Base-by-base conservation (phyloP, 306 rosid genomes). In the Begonia peltatifolia region DNA sequence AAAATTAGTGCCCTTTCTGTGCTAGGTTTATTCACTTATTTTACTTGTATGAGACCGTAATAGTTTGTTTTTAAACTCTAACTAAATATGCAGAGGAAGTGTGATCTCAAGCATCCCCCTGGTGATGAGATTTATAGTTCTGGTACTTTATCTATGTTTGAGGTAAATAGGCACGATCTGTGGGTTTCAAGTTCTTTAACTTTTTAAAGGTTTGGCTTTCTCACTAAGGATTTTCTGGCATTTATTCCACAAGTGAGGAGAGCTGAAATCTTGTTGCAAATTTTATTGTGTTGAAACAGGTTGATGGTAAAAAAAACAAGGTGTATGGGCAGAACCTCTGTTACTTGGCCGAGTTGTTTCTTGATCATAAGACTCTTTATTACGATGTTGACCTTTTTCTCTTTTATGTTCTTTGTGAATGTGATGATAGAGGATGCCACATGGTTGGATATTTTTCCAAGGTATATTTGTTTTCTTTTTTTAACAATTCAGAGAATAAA, bases 361-460 rank as follows among this genome's bases (percentile, higher is more conserved):
- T 92, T 56, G 96, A 92, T 76, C 99, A 92, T 78, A 92, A 92
- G 83, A 92, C 99, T 66, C 96, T 86, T 54, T 92, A 92, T 67
- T 92, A 92, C 61, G 99, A 92, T 47, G 96, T 92, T 17, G 99
- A 92, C 71, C 95, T 92, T 65, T 92, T 92, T 79, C 78, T 86
- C 44, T 92, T 92, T 72, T 92, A 92, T 66, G 77, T 92, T 63
- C 66, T 86, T 59, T 92, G 99, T 57, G 94, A 92, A 71, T 92
- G 99, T 52, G 99, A 92, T 75, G 99, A 92, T 68, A 81, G 96
- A 57, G 99, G 99, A 60, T 92, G 99, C 71, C 99, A 92, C 76
- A 87, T 92, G 99, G 99, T 92, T 64, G 99, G 99, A 66, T 92
- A 92, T 74, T 92, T 92, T 65, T 86, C 99, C 42, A 92, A 92